Evolutionary conservation across 345 rosid genomes (phyloP).

Genomic region (Leavenworthia alabamica): DNA sequence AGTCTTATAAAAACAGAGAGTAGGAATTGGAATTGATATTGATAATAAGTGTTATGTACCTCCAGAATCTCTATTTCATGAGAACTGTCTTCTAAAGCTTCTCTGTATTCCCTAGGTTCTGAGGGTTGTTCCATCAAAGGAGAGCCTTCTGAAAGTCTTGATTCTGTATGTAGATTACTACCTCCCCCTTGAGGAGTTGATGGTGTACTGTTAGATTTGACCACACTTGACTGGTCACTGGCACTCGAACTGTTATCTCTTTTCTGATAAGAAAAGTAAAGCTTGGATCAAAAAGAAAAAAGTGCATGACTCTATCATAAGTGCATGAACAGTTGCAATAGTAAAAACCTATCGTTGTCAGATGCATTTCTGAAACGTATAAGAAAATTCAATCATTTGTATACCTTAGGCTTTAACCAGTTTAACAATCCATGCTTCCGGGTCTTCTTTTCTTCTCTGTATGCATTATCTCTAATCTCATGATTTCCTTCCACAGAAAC

Average conservation of each 20-base stretch:
- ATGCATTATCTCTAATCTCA: slow-evolving; percentile 51
- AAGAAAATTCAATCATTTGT: not conserved
- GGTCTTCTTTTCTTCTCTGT: slow-evolving; percentile 77
- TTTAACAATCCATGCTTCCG: slow-evolving; percentile 85
- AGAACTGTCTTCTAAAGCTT: slow-evolving; percentile 56
- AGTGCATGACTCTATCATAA: not conserved
- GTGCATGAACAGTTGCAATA: slow-evolving; percentile 1
- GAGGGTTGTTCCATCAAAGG: slow-evolving; percentile 60
- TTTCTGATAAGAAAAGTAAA: slow-evolving; percentile 47
- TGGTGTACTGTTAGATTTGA: slow-evolving; percentile 80
- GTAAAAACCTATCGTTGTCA: not conserved
- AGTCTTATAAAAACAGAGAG: slow-evolving; percentile 2
- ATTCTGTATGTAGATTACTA: slow-evolving; percentile 55
- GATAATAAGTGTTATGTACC: slow-evolving; percentile 38
- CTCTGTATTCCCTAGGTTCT: slow-evolving; percentile 60
- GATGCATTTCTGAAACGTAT: slow-evolving; percentile 12
- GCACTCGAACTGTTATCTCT: slow-evolving; percentile 67
- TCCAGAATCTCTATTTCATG: slow-evolving; percentile 71
- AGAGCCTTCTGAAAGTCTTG: slow-evolving; percentile 77
- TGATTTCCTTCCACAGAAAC: slow-evolving; percentile 62
- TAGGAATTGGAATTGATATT: not conserved
- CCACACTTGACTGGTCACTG: slow-evolving; percentile 87
- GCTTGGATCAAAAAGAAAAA: slow-evolving; percentile 10
- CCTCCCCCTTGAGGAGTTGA: slow-evolving; percentile 93
- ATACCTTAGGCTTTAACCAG: slow-evolving; percentile 93